These are phyloP conservation scores for Salix dunnii DNA, from an alignment of 345 rosid species.

Conservation along the genomic window DNA sequence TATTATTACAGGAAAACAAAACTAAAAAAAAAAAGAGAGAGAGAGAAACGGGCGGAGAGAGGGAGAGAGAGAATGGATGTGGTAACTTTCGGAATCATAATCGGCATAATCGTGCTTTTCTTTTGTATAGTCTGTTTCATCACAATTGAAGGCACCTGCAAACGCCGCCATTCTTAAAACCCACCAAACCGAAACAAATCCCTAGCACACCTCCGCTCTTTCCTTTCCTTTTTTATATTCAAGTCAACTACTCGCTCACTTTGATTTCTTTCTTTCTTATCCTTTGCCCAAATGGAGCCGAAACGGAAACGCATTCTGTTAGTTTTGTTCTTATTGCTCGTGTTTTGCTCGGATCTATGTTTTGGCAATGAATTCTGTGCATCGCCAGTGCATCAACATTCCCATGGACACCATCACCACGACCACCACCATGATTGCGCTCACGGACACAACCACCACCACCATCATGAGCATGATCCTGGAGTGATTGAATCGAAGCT, in stretches of 20 bases:
- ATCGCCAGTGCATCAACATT: conserved; percentile 38
- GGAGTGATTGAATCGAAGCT: conserved; percentile 30
- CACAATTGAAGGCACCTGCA: conserved; percentile 75
- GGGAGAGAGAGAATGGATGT: conserved; percentile 44
- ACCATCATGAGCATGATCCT: conserved; percentile 2
- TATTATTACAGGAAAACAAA: neutral
- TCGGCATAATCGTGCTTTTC: conserved; percentile 67
- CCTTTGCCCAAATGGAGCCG: conserved; percentile 25
- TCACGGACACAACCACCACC: conserved; percentile 23
- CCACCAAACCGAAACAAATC: neutral
- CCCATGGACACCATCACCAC: conserved; percentile 32
- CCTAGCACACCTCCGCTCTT: conserved; percentile 24
- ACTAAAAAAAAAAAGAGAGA: neutral
- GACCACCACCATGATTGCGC: conserved; percentile 19
- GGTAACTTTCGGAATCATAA: conserved; percentile 65
- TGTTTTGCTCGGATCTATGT: conserved; percentile 49
- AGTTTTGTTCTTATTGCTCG: conserved; percentile 17
- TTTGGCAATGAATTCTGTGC: conserved; percentile 33
- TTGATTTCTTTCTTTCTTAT: neutral
- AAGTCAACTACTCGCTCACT: neutral
- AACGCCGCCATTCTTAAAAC: conserved; percentile 11
- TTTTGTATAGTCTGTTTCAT: conserved; percentile 56
- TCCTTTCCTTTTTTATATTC: neutral
- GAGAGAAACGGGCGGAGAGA: neutral
- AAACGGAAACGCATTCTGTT: conserved; percentile 7